Percentiles rank a stretch among this genome's conserved stretches.
Evolutionary conservation across 257 asterid genomes (phyloP).

Genomic region (Craterostigma plantagineum): DNA sequence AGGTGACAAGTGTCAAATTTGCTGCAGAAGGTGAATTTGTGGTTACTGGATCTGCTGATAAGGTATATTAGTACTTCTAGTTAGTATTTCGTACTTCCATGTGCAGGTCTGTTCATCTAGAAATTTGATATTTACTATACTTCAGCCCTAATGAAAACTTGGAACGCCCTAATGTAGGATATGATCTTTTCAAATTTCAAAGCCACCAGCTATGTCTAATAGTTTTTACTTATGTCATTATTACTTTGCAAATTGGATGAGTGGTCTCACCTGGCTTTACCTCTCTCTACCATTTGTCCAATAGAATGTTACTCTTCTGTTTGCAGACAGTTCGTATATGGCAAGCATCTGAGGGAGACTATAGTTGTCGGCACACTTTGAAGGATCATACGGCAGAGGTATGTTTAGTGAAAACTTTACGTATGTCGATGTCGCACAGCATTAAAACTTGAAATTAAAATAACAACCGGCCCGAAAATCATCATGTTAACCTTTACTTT

Average conservation of each 20-base stretch:
- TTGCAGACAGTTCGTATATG: constrained; percentile 95
- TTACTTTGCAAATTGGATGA: neutral
- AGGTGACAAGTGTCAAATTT: constrained; percentile 85
- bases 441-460: too few species aligned
- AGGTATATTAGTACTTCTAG: constrained; percentile 26
- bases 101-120: neutral
- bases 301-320: constrained; percentile 8
- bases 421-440: neutral
- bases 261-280: neutral
- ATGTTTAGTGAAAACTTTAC: constrained; percentile 2
- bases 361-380: constrained; percentile 53
- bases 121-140: neutral
- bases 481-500: too few species aligned
- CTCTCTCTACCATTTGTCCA: neutral
- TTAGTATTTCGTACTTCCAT: neutral
- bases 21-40: constrained; percentile 63
- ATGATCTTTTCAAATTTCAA: neutral
- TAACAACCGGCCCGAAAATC: too few species aligned
- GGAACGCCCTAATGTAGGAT: too few species aligned
- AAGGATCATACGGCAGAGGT: constrained; percentile 97
- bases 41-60: constrained; percentile 84
- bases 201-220: neutral
- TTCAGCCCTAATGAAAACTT: too few species aligned
- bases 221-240: neutral
- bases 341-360: constrained; percentile 64